Base-by-base conservation (phyloP, 208 protist genomes). In the Leishmania arabica region DNA sequence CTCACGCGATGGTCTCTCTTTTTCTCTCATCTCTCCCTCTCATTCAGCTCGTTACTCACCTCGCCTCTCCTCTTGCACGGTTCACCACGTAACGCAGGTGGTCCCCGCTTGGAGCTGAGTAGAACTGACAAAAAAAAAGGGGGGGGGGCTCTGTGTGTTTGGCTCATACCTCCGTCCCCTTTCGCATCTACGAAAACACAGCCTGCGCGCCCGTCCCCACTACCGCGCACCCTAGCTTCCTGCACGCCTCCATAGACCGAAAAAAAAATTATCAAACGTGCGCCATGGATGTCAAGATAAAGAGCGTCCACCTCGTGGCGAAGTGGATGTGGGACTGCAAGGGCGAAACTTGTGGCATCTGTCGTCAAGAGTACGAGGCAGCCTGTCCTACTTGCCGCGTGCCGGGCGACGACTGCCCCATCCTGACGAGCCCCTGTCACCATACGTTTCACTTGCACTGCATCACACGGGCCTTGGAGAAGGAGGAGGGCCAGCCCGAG, bases 391-490 rank as follows among this genome's bases (percentile, higher is more conserved):
- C 92, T 66, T 98, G 96, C 80, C 89, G 85, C 37, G 83, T 96
- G 27, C 93, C 94, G 13, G 96, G 96, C 7, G 96, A 98, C 42
- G 93, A 97, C 76, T 99, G 98, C 89, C 99, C 97, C 15, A 98
- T 99, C 72, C 95, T 99, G 19, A 99, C 99, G 88, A 98, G 99
- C 42, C 89, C 93, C 47, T 99, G 99, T 90, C 98, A 98, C 75
- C 99, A 99, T 89, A 99, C 98, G 13, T 99, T 99, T 92, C 99
- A 99, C 90, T 98, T 99, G 80, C 99, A 99, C 87, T 99, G 99
- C 90, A 99, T 99, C 84, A 99, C 99, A 11, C 88, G 95, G 34
- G 99, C 99, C 94, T 62, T 90, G 17, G 83, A 88, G 40, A 88
- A 88, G 45, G 91, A 95, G 49, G 88, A 86, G 34, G 90, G 87